phyloP scores from a whole-genome alignment of 306 rosid species.

The Vicia faba region DNA sequence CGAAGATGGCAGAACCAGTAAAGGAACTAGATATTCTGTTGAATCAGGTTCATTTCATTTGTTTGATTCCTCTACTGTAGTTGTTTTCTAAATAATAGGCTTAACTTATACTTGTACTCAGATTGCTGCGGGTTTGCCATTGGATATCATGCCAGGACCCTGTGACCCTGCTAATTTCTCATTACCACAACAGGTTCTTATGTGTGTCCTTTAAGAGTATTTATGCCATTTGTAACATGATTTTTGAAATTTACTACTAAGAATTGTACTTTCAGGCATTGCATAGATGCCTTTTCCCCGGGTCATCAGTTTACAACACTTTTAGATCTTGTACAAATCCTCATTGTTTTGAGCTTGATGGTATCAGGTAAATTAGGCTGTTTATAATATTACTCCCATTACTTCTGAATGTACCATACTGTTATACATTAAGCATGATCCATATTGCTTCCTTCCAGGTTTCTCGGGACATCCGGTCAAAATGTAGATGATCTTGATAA shows the following conservation, averaged over 20 bases:
- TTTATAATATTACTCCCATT: constrained; percentile 14
- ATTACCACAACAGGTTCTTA: constrained; percentile 90
- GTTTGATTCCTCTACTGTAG: constrained; percentile 26
- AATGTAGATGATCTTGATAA: constrained; percentile 87
- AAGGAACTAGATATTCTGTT: constrained; percentile 87
- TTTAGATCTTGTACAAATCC: constrained; percentile 94
- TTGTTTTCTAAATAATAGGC: constrained; percentile 33
- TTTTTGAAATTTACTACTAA: constrained; percentile 44
- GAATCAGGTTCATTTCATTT: constrained; percentile 69
- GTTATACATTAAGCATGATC: constrained; percentile 21
- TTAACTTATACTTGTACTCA: constrained; percentile 47
- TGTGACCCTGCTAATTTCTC: constrained; percentile 85
- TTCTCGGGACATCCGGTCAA: constrained; percentile 95
- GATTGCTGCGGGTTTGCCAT: constrained; percentile 79
- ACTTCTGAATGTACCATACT: constrained; percentile 18
- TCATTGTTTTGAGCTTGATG: constrained; percentile 84
- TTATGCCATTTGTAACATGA: constrained; percentile 15
- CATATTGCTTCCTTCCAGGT: constrained; percentile 60
- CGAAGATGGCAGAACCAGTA: constrained; percentile 72
- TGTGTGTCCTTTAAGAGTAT: constrained; percentile 32
- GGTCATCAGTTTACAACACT: constrained; percentile 83
- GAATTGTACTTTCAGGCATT: constrained; percentile 66
- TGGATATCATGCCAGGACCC: constrained; percentile 97
- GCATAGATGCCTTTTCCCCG: constrained; percentile 91
- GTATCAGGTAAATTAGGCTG: constrained; percentile 58